Conservation (phyloP, 2,329 filamentous ascomycete genomes). For the Penicillium sp. region DNA sequence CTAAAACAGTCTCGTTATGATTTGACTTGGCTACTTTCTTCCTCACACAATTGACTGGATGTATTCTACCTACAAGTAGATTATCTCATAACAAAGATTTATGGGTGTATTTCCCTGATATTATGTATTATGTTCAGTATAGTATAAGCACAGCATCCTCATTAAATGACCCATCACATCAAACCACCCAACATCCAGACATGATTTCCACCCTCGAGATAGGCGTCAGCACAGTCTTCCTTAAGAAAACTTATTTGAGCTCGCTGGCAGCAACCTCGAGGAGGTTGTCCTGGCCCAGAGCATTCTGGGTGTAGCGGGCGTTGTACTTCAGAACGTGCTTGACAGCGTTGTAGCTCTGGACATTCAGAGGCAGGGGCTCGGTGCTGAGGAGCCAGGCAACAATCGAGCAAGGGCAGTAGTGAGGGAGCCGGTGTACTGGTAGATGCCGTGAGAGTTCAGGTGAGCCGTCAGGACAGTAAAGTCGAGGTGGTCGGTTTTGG, state of each 20-base stretch:
- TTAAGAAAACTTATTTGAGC: slow-evolving; percentile 13
- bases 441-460: slow-evolving; percentile 50
- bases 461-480: slow-evolving; percentile 50
- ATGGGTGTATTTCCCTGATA: too few relatives aligned
- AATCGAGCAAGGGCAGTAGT: slow-evolving; percentile 68
- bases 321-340: slow-evolving; percentile 64
- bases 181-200: too few relatives aligned
- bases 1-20: too few relatives aligned
- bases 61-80: too few relatives aligned
- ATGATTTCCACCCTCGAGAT: too few relatives aligned
- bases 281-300: slow-evolving; percentile 54
- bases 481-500: slow-evolving; percentile 48
- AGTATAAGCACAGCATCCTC: too few relatives aligned
- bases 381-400: slow-evolving; percentile 53
- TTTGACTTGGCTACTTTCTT: too few relatives aligned
- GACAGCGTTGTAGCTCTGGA: slow-evolving; percentile 58
- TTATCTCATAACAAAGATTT: too few relatives aligned
- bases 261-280: slow-evolving; percentile 36
- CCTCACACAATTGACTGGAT: too few relatives aligned
- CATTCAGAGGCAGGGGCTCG: slow-evolving; percentile 55
- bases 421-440: slow-evolving; percentile 63
- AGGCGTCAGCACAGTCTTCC: not conserved
- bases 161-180: too few relatives aligned
- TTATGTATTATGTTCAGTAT: too few relatives aligned
- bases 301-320: slow-evolving; percentile 61